Percentiles rank a stretch among this genome's conserved stretches.
These are phyloP conservation scores for Zasmidium cellare DNA, from an alignment of 2,329 filamentous ascomycete genomes.

Conservation along the genomic window DNA sequence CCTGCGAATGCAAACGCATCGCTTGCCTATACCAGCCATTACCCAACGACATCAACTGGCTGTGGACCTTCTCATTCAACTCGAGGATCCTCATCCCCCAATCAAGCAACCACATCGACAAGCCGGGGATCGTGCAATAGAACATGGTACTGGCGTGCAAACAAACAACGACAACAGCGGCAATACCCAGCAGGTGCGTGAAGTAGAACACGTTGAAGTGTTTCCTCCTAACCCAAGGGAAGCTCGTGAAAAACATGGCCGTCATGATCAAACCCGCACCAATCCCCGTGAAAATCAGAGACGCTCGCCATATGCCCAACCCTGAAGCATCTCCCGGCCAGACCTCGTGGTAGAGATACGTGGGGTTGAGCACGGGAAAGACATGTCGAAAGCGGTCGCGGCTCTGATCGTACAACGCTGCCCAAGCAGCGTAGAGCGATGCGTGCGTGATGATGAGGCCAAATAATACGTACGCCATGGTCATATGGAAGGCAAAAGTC, in stretches of 20 bases:
- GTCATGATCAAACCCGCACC: constrained; percentile 16
- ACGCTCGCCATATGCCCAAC: constrained; percentile 17
- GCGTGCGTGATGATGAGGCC: constrained; percentile 9
- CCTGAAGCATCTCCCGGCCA: constrained; percentile 16
- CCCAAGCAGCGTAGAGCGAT: constrained; percentile 10
- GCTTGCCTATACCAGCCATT: constrained; percentile 15
- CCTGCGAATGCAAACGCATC: no score
- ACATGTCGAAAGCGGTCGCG: constrained; percentile 6
- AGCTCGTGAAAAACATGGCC: constrained; percentile 15
- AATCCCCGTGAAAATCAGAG: constrained; percentile 19
- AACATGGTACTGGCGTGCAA: constrained; percentile 21
- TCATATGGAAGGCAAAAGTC: constrained; percentile 15
- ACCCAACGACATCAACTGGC: constrained; percentile 7
- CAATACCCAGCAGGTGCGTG: constrained; percentile 15
- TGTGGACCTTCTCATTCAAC: constrained; percentile 9
- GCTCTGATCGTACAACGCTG: constrained; percentile 1
- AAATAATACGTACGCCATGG: constrained; percentile 10
- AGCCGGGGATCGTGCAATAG: constrained; percentile 18
- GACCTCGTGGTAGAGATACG: constrained; percentile 17
- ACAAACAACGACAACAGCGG: constrained; percentile 17
- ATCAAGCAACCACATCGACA: constrained; percentile 18
- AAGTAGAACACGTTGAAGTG: constrained; percentile 23
- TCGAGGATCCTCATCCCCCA: constrained; percentile 15
- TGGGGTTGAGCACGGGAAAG: constrained; percentile 18
- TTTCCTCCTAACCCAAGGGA: constrained; percentile 13